A percentile compares a stretch with the other conserved stretches of the same genome.
Evolutionary conservation across 768 basidiomycete species (phyloP).

Genomic region (Tricholoma sp.): DNA sequence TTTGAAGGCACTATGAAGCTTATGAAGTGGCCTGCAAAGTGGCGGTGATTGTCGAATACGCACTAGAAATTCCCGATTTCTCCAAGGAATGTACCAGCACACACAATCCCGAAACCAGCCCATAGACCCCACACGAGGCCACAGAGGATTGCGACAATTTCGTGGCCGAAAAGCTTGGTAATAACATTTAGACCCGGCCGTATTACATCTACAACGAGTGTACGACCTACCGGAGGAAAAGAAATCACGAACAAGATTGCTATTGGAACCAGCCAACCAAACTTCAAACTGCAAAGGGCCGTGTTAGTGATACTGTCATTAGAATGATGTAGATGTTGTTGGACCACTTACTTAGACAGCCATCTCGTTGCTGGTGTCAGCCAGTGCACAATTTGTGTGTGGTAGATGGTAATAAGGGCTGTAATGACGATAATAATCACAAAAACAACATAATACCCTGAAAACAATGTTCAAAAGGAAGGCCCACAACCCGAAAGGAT

Average conservation of each 20-base stretch:
- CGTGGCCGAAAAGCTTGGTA: conserved; percentile 79
- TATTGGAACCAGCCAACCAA: conserved; percentile 77
- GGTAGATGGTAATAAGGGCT: conserved; percentile 54
- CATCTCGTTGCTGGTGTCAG: conserved; percentile 61
- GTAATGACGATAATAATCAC: conserved; percentile 43
- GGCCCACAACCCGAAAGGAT: background rate
- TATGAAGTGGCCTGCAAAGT: background rate
- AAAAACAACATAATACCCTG: conserved; percentile 49
- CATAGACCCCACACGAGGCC: conserved; percentile 90
- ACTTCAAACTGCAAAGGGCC: conserved; percentile 33
- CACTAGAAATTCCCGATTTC: conserved; percentile 88
- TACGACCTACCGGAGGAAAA: conserved; percentile 64
- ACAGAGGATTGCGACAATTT: conserved; percentile 83
- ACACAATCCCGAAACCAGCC: conserved; percentile 81
- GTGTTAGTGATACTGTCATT: background rate
- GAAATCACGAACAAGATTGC: conserved; percentile 78
- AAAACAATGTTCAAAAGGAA: background rate
- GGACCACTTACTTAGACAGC: conserved; percentile 50
- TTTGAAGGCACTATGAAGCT: conserved; percentile 64
- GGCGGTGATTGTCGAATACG: conserved; percentile 18
- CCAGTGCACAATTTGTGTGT: conserved; percentile 67
- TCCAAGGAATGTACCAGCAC: conserved; percentile 77
- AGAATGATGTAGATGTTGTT: conserved; percentile 6
- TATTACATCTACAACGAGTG: background rate
- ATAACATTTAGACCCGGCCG: background rate